These are phyloP conservation scores for Amanita fuliginea DNA, from an alignment of 768 basidiomycete genomes.

Conservation along the genomic window DNA sequence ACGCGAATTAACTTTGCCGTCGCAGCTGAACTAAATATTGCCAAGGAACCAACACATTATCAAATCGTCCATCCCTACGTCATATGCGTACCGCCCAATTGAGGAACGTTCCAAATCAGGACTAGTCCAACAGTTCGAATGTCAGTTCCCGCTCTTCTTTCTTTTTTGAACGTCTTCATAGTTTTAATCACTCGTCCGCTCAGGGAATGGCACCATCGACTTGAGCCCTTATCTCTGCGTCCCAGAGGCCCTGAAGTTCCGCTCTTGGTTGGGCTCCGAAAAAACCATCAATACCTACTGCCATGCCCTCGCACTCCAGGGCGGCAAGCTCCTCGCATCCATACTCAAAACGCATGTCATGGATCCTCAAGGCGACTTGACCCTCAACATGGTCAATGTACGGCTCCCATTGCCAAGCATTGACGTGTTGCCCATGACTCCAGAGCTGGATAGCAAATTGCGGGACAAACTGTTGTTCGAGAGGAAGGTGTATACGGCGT, in stretches of 20 bases:
- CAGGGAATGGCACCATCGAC: constrained; percentile 62
- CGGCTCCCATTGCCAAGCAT: constrained; percentile 20
- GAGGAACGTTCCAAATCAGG: constrained; percentile 19
- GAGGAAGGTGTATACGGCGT: constrained; percentile 20
- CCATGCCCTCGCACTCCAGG: constrained; percentile 53
- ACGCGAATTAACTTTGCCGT: not conserved
- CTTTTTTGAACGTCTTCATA: not conserved
- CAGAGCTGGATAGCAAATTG: constrained; percentile 15
- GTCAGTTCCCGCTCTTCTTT: constrained; percentile 26
- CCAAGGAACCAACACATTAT: constrained; percentile 55
- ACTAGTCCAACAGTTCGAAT: constrained; percentile 34
- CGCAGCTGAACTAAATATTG: not conserved
- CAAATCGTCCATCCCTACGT: constrained; percentile 48
- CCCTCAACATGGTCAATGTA: constrained; percentile 52
- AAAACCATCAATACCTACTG: constrained; percentile 60
- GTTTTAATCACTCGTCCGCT: not conserved
- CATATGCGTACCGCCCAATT: constrained; percentile 36
- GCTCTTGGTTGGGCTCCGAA: constrained; percentile 68
- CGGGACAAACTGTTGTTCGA: constrained; percentile 18
- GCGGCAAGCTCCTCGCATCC: constrained; percentile 49
- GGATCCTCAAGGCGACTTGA: constrained; percentile 46
- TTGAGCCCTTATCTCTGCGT: constrained; percentile 42
- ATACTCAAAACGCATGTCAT: constrained; percentile 52
- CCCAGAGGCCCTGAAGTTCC: constrained; percentile 56
- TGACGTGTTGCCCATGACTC: constrained; percentile 7